Evolutionary conservation across 176 grass and related monocot species (phyloP).

Genomic region (Urochloa ruziziensis): DNA sequence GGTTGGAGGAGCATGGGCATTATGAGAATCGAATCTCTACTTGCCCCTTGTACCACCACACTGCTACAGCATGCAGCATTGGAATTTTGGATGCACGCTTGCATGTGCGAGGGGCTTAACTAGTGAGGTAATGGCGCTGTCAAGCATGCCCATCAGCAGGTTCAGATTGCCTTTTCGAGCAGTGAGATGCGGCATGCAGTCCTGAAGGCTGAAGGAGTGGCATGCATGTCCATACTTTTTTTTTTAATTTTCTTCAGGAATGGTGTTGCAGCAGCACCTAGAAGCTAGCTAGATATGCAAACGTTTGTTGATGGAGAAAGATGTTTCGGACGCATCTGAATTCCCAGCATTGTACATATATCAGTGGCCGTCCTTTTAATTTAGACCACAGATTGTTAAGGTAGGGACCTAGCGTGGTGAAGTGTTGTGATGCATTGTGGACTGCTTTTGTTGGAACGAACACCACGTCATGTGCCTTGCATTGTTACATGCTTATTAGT

Average conservation of each 20-base stretch:
- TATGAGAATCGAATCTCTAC: neutral
- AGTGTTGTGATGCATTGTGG: too few species aligned
- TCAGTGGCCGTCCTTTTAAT: neutral
- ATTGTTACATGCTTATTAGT: too few species aligned
- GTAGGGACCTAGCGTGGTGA: too few species aligned
- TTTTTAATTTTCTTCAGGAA: neutral
- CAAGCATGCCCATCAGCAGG: neutral
- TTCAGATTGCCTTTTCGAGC: neutral
- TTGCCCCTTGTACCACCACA: neutral
- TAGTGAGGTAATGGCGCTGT: neutral
- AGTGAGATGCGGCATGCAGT: neutral
- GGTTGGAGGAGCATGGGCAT: neutral
- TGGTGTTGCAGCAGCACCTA: neutral
- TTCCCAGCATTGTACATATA: neutral
- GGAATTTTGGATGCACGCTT: neutral
- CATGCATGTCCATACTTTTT: neutral
- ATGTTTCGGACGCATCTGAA: neutral
- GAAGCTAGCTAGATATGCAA: neutral
- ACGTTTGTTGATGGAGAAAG: neutral
- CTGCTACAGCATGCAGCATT: too few species aligned
- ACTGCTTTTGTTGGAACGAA: too few species aligned
- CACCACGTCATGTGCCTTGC: too few species aligned
- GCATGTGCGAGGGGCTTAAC: neutral
- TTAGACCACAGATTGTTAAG: too few species aligned
- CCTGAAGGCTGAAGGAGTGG: neutral